Base-by-base conservation (phyloP, 2,329 filamentous ascomycete genomes). In the Pezicula carpinea region DNA sequence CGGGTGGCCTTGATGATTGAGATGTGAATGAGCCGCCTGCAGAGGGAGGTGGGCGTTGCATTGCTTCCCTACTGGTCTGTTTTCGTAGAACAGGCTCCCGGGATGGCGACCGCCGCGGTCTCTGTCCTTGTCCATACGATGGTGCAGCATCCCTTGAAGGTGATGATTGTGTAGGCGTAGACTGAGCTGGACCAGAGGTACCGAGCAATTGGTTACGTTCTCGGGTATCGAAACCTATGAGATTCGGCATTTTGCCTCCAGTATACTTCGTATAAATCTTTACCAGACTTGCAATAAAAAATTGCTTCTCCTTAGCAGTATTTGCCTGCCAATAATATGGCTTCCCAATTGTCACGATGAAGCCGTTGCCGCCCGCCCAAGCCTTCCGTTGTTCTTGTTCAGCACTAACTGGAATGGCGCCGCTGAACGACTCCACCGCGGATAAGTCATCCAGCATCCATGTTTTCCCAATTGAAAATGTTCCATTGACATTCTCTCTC, bases 201-300 rank as follows among this genome's bases (percentile, higher is more conserved):
- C 85, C 87, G 29, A 86, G 71, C 39, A 97, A 79, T 57, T 85
- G 77, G 43, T 92, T 88, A 50, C 85, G 73, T 68, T 96, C 90
- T 50, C 77, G 80, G 43, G 80, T 76, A 57, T 92, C 88, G 64
- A 99, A 97, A 6, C 92, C 92, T 46, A 80, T 72, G 43, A 99
- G 74, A 49, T 87, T 79, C 2, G 93, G 93, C 26, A 82, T 69
- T 60, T 84, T 86, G 11, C 92, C 92, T 22, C 89, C 87, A 1
- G 93, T 97, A 64, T 97, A 99, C 69, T 97, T 99, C 59, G 84
- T 84, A 66, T 88, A 99, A 55, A 99, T 96, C 68, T 97, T 99
- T 62, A 97, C 82, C 57, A 97, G 70, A 66, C 91, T 96, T 29
- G 88, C 90, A 60, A 99, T 93, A 68, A 99, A 99, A 70, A 97